Base-by-base conservation (phyloP, 805 yeast species). In the Maudiozyma serrabonitensis region DNA sequence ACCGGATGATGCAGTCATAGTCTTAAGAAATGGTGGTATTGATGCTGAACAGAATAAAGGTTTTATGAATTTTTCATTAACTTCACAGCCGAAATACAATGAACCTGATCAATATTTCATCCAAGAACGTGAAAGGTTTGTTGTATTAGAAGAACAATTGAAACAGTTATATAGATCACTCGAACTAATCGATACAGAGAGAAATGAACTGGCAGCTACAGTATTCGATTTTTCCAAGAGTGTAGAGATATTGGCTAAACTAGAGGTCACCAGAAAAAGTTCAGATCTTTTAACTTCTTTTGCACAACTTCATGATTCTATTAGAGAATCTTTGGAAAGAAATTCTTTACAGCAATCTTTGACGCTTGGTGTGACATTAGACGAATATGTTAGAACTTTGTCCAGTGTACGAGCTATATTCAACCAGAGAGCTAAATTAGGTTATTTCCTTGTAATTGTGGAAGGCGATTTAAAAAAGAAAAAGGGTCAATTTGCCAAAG, bases 281-380 rank as follows among this genome's bases (percentile, higher is more conserved):
- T 75, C 82, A 8, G 78, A 76, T n/a, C 70, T 88, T 12, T 74
- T 91, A 50, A 65, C 69, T 19, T 81, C 82, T 50, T 89, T 90
- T 64, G 80, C 89, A 37, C 80, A 80, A 34, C 78, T 87, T 8
- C 91, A 90, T 61, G 59, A 70, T 34, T 78, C 85, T 54, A 75
- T 90, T 25, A 80, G 80, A 56, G 91, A 87, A 47, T 73, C 87
- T 44, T 70, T 87, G 44, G 89, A 82, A 54, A 76, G 96, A 52
- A 81, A 84, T 52, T 82, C 88, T 51, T 67, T 85, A 67, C 95
- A 87, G 64, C 97, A 91, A 56, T 79, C 89, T 59, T 70, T 91
- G 53, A 88, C 96, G 0, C 69, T 91, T 44, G 95, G 95, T 1
- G 78, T 85, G 25, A 87, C 95, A 0, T 70, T 91, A 39, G 96